Evolutionary conservation across 768 basidiomycete genomes (phyloP).

Genomic region (Boletus speciosus): DNA sequence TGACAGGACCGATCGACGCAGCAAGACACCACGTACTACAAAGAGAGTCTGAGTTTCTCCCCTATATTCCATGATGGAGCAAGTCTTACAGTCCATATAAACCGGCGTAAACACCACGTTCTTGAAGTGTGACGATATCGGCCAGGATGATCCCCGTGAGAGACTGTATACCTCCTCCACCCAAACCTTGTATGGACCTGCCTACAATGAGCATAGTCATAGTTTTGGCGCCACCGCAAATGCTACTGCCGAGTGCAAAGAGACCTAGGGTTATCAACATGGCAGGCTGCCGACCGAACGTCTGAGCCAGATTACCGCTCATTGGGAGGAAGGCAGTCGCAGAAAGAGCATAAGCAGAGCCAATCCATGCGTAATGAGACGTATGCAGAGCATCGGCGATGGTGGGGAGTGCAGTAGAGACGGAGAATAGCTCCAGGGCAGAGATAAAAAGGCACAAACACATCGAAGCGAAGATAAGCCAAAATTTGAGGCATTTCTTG

Average conservation of each 20-base stretch:
- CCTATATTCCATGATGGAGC: neutral
- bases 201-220: constrained; percentile 43
- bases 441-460: neutral
- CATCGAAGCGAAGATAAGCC: neutral
- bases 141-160: constrained; percentile 40
- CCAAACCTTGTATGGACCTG: constrained; percentile 40
- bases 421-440: neutral
- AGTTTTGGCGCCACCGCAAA: constrained; percentile 40
- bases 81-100: constrained; percentile 34
- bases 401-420: neutral
- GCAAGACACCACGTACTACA: constrained; percentile 36
- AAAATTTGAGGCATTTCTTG: neutral
- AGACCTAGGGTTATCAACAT: constrained; percentile 31
- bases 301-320: constrained; percentile 36
- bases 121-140: constrained; percentile 46
- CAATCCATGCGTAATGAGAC: neutral
- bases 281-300: constrained; percentile 38
- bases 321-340: neutral
- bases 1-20: constrained; percentile 32
- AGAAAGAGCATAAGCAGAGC: neutral
- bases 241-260: constrained; percentile 40
- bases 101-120: constrained; percentile 40
- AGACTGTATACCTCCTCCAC: constrained; percentile 39
- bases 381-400: neutral
- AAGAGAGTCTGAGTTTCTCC: neutral